A percentile compares a stretch with the other conserved stretches of the same genome.
These are phyloP conservation scores for Hyaloperonospora arabidopsidis DNA, from an alignment of 352 stramenopile genomes.

Conservation along the genomic window DNA sequence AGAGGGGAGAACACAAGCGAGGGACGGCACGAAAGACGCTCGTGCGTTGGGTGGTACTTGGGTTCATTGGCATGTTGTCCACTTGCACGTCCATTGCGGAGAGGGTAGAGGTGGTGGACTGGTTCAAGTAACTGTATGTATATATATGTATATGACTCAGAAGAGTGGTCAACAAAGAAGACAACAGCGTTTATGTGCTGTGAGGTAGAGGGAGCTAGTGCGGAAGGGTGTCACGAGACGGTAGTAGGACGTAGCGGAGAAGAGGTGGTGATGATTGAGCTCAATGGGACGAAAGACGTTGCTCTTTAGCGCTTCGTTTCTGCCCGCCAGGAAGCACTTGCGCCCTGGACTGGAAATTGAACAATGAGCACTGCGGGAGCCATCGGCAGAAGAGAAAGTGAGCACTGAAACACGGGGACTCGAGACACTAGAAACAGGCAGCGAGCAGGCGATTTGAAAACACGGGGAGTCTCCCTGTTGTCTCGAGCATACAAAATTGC, in stretches of 20 bases:
- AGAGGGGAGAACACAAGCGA: slow-evolving; percentile 9
- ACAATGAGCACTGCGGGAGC: slow-evolving; percentile 51
- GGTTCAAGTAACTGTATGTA: slow-evolving; percentile 1
- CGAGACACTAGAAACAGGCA: slow-evolving; percentile 31
- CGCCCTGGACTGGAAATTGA: slow-evolving; percentile 47
- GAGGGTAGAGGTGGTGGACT: background rate
- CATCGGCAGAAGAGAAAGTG: slow-evolving; percentile 32
- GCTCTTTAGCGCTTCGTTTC: slow-evolving; percentile 10
- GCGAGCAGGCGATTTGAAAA: slow-evolving; percentile 11
- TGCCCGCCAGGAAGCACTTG: slow-evolving; percentile 28
- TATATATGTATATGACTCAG: no score
- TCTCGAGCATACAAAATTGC: no score
- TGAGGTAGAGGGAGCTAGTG: no score
- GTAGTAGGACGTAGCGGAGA: no score
- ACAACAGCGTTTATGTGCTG: no score
- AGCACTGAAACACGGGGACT: slow-evolving; percentile 18
- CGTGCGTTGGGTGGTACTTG: slow-evolving; percentile 70
- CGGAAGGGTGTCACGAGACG: no score
- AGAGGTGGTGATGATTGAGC: no score
- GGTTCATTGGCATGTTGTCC: slow-evolving; percentile 44
- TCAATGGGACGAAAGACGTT: no score
- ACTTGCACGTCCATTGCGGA: slow-evolving; percentile 28
- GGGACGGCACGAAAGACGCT: slow-evolving; percentile 28
- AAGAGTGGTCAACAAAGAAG: no score
- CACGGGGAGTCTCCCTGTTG: background rate